Evolutionary conservation across 495 filamentous ascomycete species (phyloP).

Genomic region (Penicillium argentinense): DNA sequence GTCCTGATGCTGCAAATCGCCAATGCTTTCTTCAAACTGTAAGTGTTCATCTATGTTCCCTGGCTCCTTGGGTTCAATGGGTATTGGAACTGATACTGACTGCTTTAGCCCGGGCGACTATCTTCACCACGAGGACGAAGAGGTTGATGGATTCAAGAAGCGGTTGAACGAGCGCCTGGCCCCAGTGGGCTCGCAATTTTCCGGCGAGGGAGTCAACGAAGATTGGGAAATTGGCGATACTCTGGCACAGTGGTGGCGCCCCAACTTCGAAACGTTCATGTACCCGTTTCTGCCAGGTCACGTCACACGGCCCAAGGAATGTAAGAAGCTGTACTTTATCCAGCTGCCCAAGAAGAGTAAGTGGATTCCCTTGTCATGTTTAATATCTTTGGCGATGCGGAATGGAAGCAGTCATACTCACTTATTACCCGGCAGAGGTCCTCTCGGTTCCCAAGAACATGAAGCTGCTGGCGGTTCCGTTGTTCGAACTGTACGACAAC

Average conservation of each 20-base stretch:
- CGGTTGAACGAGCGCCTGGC: conserved; percentile 90
- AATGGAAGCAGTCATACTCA: no score
- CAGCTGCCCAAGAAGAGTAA: conserved; percentile 87
- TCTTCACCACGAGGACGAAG: conserved; percentile 83
- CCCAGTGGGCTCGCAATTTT: conserved; percentile 83
- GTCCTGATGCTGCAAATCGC: conserved; percentile 98
- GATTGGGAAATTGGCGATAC: conserved; percentile 95
- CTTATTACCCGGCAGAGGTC: conserved; percentile 61
- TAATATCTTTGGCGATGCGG: no score
- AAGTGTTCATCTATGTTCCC: conserved; percentile 26
- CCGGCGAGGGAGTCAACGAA: conserved; percentile 79
- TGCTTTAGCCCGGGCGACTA: conserved; percentile 81
- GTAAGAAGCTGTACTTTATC: conserved; percentile 98
- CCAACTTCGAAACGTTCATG: conserved; percentile 99
- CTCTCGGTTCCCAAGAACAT: conserved; percentile 98
- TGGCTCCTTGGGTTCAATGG: no score
- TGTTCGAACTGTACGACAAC: conserved; percentile 98
- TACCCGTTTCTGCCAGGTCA: conserved; percentile 96
- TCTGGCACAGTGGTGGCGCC: conserved; percentile 96
- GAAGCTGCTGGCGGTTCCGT: conserved; percentile 94
- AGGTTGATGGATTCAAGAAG: conserved; percentile 89
- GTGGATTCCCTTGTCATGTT: conserved; percentile 29
- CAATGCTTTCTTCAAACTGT: conserved; percentile 98
- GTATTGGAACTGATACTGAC: not conserved
- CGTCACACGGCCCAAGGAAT: conserved; percentile 95